A percentile compares a stretch with the other conserved stretches of the same genome.
These are phyloP conservation scores for Salix exigua DNA, from an alignment of 345 rosid species.

Conservation along the genomic window DNA sequence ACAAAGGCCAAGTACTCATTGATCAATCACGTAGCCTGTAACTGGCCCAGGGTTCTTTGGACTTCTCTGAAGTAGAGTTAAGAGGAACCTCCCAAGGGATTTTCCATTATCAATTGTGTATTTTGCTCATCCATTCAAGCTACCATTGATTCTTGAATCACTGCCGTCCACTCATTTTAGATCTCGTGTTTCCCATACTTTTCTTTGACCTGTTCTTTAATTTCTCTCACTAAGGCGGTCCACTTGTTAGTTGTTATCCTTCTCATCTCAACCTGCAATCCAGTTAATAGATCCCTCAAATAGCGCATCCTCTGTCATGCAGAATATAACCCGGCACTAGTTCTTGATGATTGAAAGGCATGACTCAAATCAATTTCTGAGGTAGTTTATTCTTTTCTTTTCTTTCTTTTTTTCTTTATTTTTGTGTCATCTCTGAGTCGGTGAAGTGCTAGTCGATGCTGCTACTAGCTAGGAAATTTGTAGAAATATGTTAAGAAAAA, in stretches of 20 bases:
- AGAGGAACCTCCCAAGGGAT: neutral
- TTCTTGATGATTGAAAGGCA: constrained; percentile 3
- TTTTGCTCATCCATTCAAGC: neutral
- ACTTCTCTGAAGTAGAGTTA: neutral
- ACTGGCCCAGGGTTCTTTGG: neutral
- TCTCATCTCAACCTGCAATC: neutral
- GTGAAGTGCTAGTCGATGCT: neutral
- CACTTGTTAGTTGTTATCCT: too few species aligned
- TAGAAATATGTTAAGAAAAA: neutral
- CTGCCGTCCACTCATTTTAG: too few species aligned
- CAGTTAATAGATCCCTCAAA: neutral
- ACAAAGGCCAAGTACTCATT: neutral
- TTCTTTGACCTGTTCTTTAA: neutral
- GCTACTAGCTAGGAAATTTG: neutral
- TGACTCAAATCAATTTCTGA: neutral
- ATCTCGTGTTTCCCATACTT: neutral
- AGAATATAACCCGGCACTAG: neutral
- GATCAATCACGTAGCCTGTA: neutral
- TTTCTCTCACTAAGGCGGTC: neutral
- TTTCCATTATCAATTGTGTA: neutral
- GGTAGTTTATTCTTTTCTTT: too few species aligned
- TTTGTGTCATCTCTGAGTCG: neutral
- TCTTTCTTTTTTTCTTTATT: neutral
- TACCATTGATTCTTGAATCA: too few species aligned
- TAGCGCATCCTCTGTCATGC: neutral